A percentile compares a stretch with the other conserved stretches of the same genome.
Evolutionary conservation across 164 flowering plant genomes (phyloP).

Genomic region (Vitis rupestris): DNA sequence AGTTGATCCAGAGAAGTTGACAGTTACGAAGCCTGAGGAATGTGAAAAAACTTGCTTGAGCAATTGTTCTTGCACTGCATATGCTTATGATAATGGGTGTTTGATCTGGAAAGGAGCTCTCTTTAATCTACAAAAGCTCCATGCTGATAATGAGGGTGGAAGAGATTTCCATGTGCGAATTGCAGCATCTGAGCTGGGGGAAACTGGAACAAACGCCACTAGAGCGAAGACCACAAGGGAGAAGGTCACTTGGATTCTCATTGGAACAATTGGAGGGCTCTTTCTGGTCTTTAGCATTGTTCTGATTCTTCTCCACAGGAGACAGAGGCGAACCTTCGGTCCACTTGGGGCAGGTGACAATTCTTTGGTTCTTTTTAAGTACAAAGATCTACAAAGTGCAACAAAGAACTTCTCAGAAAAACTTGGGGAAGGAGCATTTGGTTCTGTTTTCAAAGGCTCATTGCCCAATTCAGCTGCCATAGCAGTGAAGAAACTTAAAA

Average conservation of each 20-base stretch:
- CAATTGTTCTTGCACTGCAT: constrained; percentile 14
- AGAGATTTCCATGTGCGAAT: not conserved
- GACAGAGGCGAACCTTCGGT: not conserved
- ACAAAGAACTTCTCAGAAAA: constrained; percentile 54
- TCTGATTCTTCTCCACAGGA: constrained; percentile 5
- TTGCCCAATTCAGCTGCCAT: constrained; percentile 34
- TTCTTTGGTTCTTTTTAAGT: constrained; percentile 35
- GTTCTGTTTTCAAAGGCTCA: constrained; percentile 52
- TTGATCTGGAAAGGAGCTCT: constrained; percentile 9
- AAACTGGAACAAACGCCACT: not conserved
- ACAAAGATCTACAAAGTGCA: constrained; percentile 38
- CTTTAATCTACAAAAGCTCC: not conserved
- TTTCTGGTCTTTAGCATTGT: not conserved
- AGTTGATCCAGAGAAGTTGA: not conserved
- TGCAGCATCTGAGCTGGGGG: not conserved
- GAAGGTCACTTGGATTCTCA: not conserved
- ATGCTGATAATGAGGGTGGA: not conserved
- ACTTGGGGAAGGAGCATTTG: constrained; percentile 57
- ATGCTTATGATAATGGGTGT: constrained; percentile 8
- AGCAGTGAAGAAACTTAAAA: constrained; percentile 54
- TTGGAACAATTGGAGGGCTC: not conserved
- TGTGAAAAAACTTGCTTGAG: constrained; percentile 10
- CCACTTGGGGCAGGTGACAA: constrained; percentile 26
- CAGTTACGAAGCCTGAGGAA: not conserved
- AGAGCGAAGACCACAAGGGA: not conserved